These are phyloP conservation scores for Pichia pseudocactophila DNA, from an alignment of 805 yeast species.

Conservation along the genomic window DNA sequence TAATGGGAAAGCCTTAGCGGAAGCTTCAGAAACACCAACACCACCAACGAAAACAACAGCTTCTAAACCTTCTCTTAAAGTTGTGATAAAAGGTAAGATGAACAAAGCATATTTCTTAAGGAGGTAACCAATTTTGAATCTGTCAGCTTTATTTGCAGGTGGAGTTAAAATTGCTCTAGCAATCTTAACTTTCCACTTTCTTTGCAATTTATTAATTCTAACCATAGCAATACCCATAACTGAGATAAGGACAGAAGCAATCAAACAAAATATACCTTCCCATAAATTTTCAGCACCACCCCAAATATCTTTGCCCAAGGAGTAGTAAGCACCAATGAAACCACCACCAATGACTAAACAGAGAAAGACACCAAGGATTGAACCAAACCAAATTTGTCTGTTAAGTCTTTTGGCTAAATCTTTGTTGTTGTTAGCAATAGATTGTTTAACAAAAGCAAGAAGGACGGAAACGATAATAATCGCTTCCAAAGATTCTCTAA, in stretches of 20 bases:
- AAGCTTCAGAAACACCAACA: conserved; percentile 55
- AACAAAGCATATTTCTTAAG: conserved; percentile 80
- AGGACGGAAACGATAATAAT: conserved; percentile 84
- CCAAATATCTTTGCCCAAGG: conserved; percentile 77
- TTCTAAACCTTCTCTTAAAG: conserved; percentile 93
- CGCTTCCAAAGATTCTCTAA: conserved; percentile 93
- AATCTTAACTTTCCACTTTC: conserved; percentile 92
- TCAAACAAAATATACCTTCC: conserved; percentile 92
- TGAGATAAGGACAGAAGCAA: conserved; percentile 84
- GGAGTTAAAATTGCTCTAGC: conserved; percentile 68
- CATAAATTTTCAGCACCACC: conserved; percentile 82
- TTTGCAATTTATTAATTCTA: conserved; percentile 92
- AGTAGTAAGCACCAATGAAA: conserved; percentile 88
- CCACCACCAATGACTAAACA: conserved; percentile 87
- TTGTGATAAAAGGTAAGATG: conserved; percentile 80
- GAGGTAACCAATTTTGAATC: conserved; percentile 45
- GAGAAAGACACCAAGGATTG: conserved; percentile 58
- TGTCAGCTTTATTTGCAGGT: conserved; percentile 41
- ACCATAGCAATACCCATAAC: conserved; percentile 96
- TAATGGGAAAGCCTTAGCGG: conserved; percentile 66
- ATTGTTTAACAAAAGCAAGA: conserved; percentile 84
- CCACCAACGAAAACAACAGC: conserved; percentile 96
- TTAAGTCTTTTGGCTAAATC: conserved; percentile 36
- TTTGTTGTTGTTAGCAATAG: conserved; percentile 50
- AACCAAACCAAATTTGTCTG: conserved; percentile 80